These are phyloP conservation scores for Linnemannia hyalina DNA, from an alignment of 192 early-diverging fungal species.

Conservation along the genomic window DNA sequence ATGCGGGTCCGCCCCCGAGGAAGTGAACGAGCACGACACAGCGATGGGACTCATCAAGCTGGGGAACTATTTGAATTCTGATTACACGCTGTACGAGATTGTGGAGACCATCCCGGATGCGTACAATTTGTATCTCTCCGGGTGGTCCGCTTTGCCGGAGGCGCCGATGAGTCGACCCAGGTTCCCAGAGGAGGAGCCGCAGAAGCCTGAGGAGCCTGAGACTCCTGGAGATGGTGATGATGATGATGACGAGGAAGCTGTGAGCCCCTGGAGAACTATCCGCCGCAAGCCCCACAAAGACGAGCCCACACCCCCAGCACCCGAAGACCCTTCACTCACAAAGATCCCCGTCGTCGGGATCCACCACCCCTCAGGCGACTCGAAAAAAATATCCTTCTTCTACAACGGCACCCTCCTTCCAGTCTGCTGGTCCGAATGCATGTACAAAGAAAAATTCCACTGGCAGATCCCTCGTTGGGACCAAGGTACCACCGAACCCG, in stretches of 20 bases:
- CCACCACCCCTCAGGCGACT: conserved; percentile 62
- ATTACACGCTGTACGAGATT: conserved; percentile 60
- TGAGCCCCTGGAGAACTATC: conserved; percentile 23
- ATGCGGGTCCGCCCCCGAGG: conserved; percentile 36
- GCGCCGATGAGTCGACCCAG: conserved; percentile 29
- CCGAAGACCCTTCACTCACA: conserved; percentile 7
- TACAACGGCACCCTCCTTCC: conserved; percentile 50
- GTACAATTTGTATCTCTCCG: conserved; percentile 58
- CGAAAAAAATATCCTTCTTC: conserved; percentile 61
- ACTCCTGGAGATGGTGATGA: neutral
- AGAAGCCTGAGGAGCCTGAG: neutral
- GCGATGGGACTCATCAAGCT: conserved; percentile 55
- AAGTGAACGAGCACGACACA: conserved; percentile 55
- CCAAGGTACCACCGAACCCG: conserved; percentile 60
- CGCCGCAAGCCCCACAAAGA: conserved; percentile 10
- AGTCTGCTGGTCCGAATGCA: conserved; percentile 60
- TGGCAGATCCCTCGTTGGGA: conserved; percentile 62
- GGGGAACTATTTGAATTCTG: conserved; percentile 38
- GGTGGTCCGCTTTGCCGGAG: conserved; percentile 46
- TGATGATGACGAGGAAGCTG: neutral
- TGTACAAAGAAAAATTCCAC: conserved; percentile 28
- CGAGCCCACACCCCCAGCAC: neutral
- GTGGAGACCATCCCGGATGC: conserved; percentile 57
- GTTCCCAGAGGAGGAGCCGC: neutral
- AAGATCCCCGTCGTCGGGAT: conserved; percentile 55